Conservation (phyloP, 805 yeast species). For the Kluyveromyces wickerhamii region DNA sequence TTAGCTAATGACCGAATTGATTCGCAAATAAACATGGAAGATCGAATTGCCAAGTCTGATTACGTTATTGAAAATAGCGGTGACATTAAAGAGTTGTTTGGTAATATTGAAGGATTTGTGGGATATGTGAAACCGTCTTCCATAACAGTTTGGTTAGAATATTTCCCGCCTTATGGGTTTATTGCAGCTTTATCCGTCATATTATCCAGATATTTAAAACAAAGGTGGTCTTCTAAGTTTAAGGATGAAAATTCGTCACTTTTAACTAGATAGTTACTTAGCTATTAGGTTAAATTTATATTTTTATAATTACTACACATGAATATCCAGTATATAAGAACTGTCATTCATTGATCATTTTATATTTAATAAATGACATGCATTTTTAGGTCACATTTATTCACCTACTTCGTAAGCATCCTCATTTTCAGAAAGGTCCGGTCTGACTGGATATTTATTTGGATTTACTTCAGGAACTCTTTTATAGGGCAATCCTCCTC, state of each 20-base stretch:
- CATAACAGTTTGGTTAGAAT: slow-evolving; percentile 26
- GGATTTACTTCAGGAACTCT: slow-evolving; percentile 25
- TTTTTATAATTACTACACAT: no score
- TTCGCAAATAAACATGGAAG: slow-evolving; percentile 64
- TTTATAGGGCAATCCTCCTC: slow-evolving; percentile 31
- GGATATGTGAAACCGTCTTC: slow-evolving; percentile 33
- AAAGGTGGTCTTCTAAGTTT: slow-evolving; percentile 3
- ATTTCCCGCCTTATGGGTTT: slow-evolving; percentile 36
- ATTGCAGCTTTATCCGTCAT: slow-evolving; percentile 26
- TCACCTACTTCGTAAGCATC: background rate
- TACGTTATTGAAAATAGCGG: slow-evolving; percentile 56
- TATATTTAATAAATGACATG: no score
- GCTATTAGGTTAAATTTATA: no score
- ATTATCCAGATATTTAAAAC: slow-evolving; percentile 17
- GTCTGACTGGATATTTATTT: slow-evolving; percentile 24
- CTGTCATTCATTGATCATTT: no score
- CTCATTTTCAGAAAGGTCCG: slow-evolving; percentile 2
- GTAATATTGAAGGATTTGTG: slow-evolving; percentile 36
- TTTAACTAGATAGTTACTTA: no score
- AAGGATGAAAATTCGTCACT: background rate
- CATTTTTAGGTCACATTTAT: no score
- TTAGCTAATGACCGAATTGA: slow-evolving; percentile 69
- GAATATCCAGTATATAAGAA: no score
- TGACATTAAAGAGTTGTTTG: slow-evolving; percentile 36
- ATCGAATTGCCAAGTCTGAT: slow-evolving; percentile 54